Conservation (phyloP, 139 green algal species). For the Chlorella sorokiniana region DNA sequence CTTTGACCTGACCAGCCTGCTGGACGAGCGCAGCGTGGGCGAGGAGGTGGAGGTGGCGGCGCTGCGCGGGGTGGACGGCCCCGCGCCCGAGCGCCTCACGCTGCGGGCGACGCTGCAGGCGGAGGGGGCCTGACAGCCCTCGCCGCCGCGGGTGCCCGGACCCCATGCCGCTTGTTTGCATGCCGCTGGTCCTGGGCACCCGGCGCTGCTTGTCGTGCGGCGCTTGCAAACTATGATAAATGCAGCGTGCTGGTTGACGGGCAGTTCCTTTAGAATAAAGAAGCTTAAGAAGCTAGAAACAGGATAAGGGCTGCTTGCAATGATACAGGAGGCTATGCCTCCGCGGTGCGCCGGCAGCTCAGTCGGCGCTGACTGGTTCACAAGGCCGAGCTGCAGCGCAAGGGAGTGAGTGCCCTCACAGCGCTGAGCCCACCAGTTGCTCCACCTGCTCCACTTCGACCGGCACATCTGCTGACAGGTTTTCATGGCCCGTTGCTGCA, state of each 20-base stretch:
- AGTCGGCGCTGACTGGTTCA: not conserved
- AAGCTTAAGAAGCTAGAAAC: no score
- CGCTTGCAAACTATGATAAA: no score
- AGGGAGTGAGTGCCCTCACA: not conserved
- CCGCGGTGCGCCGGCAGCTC: no score
- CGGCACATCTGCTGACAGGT: constrained; percentile 49
- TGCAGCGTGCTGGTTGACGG: no score
- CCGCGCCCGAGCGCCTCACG: not conserved
- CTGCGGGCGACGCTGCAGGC: constrained; percentile 34
- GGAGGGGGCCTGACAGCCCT: not conserved
- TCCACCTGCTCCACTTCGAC: constrained; percentile 43
- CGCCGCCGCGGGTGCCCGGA: no score
- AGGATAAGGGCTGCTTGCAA: no score
- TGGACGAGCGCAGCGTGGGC: constrained; percentile 31
- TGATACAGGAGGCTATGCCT: no score
- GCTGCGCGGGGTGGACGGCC: constrained; percentile 5
- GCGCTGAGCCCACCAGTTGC: constrained; percentile 23
- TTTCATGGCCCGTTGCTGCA: constrained; percentile 19
- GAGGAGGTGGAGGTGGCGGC: constrained; percentile 28
- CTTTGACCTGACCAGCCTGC: constrained; percentile 32
- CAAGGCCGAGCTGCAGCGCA: no score
- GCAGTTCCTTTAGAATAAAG: no score
- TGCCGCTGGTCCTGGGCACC: no score
- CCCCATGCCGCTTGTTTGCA: no score
- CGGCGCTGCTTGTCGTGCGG: no score